Evolutionary conservation across 441 rosid genomes (phyloP).

Genomic region (Erodium moschatum): DNA sequence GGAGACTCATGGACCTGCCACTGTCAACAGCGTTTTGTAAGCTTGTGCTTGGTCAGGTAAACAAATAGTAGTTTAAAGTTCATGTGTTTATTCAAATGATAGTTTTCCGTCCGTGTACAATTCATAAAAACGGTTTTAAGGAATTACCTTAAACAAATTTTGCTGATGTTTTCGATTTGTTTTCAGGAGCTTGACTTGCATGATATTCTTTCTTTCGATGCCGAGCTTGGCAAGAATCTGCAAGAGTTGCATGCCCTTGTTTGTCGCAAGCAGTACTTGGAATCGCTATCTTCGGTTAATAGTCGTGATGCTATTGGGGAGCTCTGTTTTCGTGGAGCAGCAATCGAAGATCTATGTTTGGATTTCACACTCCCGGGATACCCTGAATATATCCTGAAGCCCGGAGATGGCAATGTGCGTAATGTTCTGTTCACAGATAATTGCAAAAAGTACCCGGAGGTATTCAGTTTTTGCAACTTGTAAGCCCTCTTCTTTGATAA

Average conservation of each 20-base stretch:
- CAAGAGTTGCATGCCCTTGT: slow-evolving; percentile 76
- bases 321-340: slow-evolving; percentile 50
- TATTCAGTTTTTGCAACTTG: no score
- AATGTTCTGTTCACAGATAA: no score
- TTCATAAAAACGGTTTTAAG: no score
- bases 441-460: no score
- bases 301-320: slow-evolving; percentile 33
- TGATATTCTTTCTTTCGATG: slow-evolving; percentile 72
- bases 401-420: slow-evolving; percentile 69
- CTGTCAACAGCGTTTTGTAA: slow-evolving; percentile 77
- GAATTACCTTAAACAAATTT: no score
- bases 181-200: slow-evolving; percentile 96
- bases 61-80: slow-evolving; percentile 10
- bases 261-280: slow-evolving; percentile 64
- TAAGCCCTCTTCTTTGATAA: no score
- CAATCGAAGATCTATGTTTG: slow-evolving; percentile 74
- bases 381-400: slow-evolving; percentile 72
- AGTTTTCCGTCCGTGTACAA: not conserved
- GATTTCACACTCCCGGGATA: slow-evolving; percentile 95
- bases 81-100: no score
- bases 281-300: slow-evolving; percentile 35
- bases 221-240: slow-evolving; percentile 76
- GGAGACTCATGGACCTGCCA: slow-evolving; percentile 86
- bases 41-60: slow-evolving; percentile 86
- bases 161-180: not conserved